A percentile compares a stretch with the other conserved stretches of the same genome.
Evolutionary conservation across 352 stramenopile genomes (phyloP).

Genomic region (Globisporangium middletonii): DNA sequence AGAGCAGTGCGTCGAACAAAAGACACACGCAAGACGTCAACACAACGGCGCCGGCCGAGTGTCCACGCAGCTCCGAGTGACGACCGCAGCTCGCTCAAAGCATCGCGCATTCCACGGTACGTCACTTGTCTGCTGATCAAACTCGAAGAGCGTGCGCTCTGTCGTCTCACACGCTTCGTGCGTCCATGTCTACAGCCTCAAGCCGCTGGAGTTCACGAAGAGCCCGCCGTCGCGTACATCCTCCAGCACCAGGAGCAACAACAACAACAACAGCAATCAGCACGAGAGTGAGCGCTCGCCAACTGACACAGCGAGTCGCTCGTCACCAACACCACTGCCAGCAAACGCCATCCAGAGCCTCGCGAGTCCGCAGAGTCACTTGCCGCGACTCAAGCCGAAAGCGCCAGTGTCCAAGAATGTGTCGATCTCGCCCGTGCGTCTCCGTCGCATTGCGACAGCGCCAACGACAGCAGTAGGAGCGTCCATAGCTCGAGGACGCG

Average conservation of each 20-base stretch:
- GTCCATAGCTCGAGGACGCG: neutral
- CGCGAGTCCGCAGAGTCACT: conserved; percentile 14
- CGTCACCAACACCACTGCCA: too few species aligned
- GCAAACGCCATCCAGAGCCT: too few species aligned
- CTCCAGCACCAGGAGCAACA: neutral
- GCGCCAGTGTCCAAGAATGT: conserved; percentile 11
- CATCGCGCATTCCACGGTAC: conserved; percentile 14
- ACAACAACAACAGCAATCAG: conserved; percentile 4
- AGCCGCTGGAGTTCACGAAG: conserved; percentile 23
- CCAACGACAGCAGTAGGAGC: conserved; percentile 10
- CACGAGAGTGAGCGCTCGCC: neutral
- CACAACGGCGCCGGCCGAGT: neutral
- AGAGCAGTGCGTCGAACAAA: neutral
- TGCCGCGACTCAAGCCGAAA: conserved; percentile 17
- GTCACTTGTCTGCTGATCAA: neutral
- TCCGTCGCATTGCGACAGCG: conserved; percentile 40
- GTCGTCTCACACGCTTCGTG: neutral
- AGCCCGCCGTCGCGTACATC: neutral
- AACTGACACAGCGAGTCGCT: neutral
- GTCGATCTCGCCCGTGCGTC: conserved; percentile 26
- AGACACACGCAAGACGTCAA: neutral
- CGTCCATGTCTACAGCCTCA: conserved; percentile 20
- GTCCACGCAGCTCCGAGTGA: neutral
- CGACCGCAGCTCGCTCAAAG: conserved; percentile 1
- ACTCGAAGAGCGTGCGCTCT: neutral